A percentile compares a stretch with the other conserved stretches of the same genome.
Conservation (phyloP, 1,284 basidiomycete species). For the Cryptococcus maquisensis region DNA sequence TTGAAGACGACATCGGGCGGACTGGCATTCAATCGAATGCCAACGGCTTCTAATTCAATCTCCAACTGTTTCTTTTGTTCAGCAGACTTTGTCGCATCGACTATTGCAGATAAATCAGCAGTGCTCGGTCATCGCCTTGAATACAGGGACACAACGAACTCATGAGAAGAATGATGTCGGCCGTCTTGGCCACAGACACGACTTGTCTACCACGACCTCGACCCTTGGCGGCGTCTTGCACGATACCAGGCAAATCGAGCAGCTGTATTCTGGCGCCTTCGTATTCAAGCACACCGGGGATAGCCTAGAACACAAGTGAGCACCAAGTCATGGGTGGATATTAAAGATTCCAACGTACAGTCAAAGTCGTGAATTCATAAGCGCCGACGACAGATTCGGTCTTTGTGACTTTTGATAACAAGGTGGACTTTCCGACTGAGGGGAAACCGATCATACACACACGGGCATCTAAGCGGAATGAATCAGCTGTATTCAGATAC, state of each 20-base stretch:
- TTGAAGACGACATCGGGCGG: constrained; percentile 72
- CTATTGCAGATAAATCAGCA: constrained; percentile 38
- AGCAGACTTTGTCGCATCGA: constrained; percentile 93
- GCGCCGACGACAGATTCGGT: constrained; percentile 84
- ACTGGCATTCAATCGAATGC: constrained; percentile 85
- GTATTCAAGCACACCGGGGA: constrained; percentile 90
- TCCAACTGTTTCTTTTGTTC: constrained; percentile 86
- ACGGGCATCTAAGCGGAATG: constrained; percentile 62
- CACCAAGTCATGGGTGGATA: background rate
- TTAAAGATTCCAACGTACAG: constrained; percentile 52
- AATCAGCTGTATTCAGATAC: background rate
- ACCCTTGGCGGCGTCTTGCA: constrained; percentile 91
- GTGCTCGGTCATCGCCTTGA: background rate
- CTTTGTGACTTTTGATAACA: constrained; percentile 86
- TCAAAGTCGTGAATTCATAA: constrained; percentile 93
- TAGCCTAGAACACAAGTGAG: constrained; percentile 57
- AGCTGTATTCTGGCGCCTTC: constrained; percentile 90
- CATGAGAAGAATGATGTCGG: constrained; percentile 92
- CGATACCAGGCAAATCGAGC: constrained; percentile 94
- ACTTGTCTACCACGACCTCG: constrained; percentile 94
- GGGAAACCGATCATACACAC: constrained; percentile 92
- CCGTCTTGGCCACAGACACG: constrained; percentile 87
- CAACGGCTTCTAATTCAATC: constrained; percentile 90
- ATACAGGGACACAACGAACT: constrained; percentile 73
- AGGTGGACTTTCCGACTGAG: constrained; percentile 92